Conservation (phyloP, 2,329 filamentous ascomycete genomes). For the Chrysoporthe cubensis region DNA sequence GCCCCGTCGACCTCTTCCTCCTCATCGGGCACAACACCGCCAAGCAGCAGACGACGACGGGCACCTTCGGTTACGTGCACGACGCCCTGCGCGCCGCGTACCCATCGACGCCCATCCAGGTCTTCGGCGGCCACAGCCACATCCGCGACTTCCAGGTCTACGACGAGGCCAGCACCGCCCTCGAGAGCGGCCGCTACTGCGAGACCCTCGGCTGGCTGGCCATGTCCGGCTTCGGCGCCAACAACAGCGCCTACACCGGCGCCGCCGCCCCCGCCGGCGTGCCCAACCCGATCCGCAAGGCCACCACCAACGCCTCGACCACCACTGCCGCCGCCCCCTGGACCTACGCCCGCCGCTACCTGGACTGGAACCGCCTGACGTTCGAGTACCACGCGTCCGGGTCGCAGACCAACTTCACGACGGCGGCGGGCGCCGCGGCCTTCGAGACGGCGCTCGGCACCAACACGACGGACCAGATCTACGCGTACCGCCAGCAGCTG, state of each 20-base stretch:
- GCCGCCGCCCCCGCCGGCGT: constrained; percentile 42
- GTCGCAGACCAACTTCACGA: constrained; percentile 25
- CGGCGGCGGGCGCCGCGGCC: constrained; percentile 14
- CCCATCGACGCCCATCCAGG: constrained; percentile 63
- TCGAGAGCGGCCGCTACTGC: constrained; percentile 69
- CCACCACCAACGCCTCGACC: constrained; percentile 38
- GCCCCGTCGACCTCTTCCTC: constrained; percentile 65
- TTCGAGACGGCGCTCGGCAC: constrained; percentile 32
- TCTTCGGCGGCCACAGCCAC: constrained; percentile 68
- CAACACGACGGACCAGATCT: constrained; percentile 35
- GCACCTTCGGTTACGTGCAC: constrained; percentile 52
- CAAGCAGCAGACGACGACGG: constrained; percentile 46
- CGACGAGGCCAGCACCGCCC: constrained; percentile 62
- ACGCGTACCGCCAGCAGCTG: constrained; percentile 52
- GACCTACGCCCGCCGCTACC: constrained; percentile 62
- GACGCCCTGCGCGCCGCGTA: constrained; percentile 61
- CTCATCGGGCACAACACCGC: constrained; percentile 68
- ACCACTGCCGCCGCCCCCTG: constrained; percentile 44
- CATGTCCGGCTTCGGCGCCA: constrained; percentile 60
- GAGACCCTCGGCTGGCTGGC: constrained; percentile 70
- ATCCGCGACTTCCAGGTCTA: constrained; percentile 68
- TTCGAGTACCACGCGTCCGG: constrained; percentile 66
- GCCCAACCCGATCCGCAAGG: constrained; percentile 45
- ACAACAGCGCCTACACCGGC: constrained; percentile 47
- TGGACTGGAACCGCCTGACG: constrained; percentile 71